Evolutionary conservation across 768 basidiomycete genomes (phyloP), one percentile per base, ranked within the genome.

Genomic region (Atractiella rhizophila): DNA sequence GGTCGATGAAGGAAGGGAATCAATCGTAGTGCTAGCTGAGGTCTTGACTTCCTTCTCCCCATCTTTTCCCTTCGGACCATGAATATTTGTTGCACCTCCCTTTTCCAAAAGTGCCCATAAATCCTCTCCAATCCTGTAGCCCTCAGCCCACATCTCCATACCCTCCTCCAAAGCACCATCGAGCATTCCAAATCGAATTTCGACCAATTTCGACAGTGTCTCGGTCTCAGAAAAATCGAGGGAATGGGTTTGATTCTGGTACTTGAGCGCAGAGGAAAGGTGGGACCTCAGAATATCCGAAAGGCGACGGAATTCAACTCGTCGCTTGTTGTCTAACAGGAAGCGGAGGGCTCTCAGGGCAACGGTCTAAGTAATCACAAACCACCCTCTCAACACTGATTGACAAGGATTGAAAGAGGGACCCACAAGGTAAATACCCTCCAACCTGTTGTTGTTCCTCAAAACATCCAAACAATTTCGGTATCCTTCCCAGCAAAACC

Each of bases 101-200:
- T n/a, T n/a, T n/a, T n/a, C n/a, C n/a, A n/a, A n/a, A n/a, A n/a
- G n/a, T n/a, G n/a, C n/a, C n/a, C n/a, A n/a, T n/a, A n/a, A n/a
- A n/a, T n/a, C n/a, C 59, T 98, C 88, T 45, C 94, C 83, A 30
- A 82, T 83, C 45, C 88, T 77, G 69, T 94, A 98, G 9, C 83
- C 88, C 55, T 94, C 88, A 55, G 94, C 86, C 88, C 88, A 98
- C 21, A 98, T 68, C 61, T 98, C 88, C 48, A 98, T 74, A n/a
- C n/a, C n/a, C n/a, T n/a, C n/a, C 59, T 96, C 85, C 51, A 96
- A 85, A 1, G 85, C 85, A 16, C 83, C 79, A 54, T 85, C 83
- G 47, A 96, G 70, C 63, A 96, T 86, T 21, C 80, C 78, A 57
- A 98, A 96, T 42, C 86, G 81, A 15, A 83, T 86, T 57, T 94